These are phyloP conservation scores for Skeletonema menzelii DNA, from an alignment of 108 stramenopile genomes.

Conservation along the genomic window DNA sequence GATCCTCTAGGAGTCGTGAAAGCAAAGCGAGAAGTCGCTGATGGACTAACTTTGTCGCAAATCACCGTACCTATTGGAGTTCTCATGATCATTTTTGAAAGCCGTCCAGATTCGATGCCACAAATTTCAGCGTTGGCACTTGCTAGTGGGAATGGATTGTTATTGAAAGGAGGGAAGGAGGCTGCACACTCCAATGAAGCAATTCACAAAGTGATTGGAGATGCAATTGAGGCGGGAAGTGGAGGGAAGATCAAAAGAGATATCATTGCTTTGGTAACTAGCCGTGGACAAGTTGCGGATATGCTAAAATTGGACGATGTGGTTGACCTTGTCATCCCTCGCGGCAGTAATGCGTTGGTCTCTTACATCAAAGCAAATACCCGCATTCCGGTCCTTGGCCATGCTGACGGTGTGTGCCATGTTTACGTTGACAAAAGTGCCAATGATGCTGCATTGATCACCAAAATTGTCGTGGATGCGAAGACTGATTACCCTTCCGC, in stretches of 20 bases:
- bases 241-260: slow-evolving; percentile 80
- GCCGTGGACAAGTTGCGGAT: slow-evolving; percentile 89
- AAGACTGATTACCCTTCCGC: slow-evolving; percentile 99
- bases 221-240: slow-evolving; percentile 89
- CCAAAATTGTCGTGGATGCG: slow-evolving; percentile 84
- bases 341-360: slow-evolving; percentile 92
- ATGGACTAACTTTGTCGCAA: slow-evolving; percentile 87
- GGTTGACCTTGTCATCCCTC: slow-evolving; percentile 98
- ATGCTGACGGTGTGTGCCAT: slow-evolving; percentile 99
- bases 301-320: slow-evolving; percentile 86
- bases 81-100: slow-evolving; percentile 97
- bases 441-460: slow-evolving; percentile 54
- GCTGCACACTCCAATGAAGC: slow-evolving; percentile 89
- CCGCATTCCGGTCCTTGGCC: slow-evolving; percentile 96
- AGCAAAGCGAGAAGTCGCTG: slow-evolving; percentile 84
- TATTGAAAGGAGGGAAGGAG: slow-evolving; percentile 98
- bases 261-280: slow-evolving; percentile 91
- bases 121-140: slow-evolving; percentile 98
- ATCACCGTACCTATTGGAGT: slow-evolving; percentile 97
- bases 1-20: slow-evolving; percentile 87
- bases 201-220: slow-evolving; percentile 87
- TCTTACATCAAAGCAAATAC: slow-evolving; percentile 91
- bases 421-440: slow-evolving; percentile 93
- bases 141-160: slow-evolving; percentile 93
- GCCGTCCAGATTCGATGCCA: slow-evolving; percentile 96